These are phyloP conservation scores for Raffaelea arxii DNA, from an alignment of 2,329 filamentous ascomycete species.

Conservation along the genomic window DNA sequence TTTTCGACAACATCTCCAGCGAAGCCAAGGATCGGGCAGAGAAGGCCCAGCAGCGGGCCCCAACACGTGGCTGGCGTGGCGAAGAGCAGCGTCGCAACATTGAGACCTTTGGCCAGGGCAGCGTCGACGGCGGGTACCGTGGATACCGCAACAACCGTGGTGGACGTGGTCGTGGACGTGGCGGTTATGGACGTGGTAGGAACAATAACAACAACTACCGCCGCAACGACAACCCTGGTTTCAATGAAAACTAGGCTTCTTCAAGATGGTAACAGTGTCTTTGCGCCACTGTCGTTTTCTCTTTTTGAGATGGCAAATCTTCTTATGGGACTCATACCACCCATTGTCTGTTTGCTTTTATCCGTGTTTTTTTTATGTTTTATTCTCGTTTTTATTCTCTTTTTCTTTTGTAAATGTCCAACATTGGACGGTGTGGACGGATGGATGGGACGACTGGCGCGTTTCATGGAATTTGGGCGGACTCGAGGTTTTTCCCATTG, in stretches of 20 bases:
- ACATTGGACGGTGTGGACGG: too few relatives aligned
- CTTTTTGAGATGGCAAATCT: too few relatives aligned
- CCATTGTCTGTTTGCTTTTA: background rate
- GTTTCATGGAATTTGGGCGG: too few relatives aligned
- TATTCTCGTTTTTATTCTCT: background rate
- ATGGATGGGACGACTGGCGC: too few relatives aligned
- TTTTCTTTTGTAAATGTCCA: background rate
- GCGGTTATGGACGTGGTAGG: slow-evolving; percentile 25
- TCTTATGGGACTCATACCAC: background rate
- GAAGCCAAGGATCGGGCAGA: slow-evolving; percentile 84
- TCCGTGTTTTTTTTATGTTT: background rate
- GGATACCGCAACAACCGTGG: slow-evolving; percentile 72
- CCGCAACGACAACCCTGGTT: slow-evolving; percentile 8
- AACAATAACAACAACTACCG: slow-evolving; percentile 14
- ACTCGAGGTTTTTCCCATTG: too few relatives aligned
- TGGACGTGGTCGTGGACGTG: slow-evolving; percentile 51
- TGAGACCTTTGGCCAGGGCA: slow-evolving; percentile 95
- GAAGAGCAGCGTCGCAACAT: slow-evolving; percentile 95
- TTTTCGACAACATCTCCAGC: slow-evolving; percentile 97
- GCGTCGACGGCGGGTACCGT: slow-evolving; percentile 72
- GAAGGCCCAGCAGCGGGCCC: slow-evolving; percentile 54
- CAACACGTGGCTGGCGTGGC: slow-evolving; percentile 77
- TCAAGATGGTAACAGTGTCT: too few relatives aligned
- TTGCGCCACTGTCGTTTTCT: too few relatives aligned
- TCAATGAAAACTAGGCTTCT: too few relatives aligned